These are phyloP conservation scores for Fomitopsis palustris DNA, from an alignment of 1,284 basidiomycete species.

Conservation along the genomic window DNA sequence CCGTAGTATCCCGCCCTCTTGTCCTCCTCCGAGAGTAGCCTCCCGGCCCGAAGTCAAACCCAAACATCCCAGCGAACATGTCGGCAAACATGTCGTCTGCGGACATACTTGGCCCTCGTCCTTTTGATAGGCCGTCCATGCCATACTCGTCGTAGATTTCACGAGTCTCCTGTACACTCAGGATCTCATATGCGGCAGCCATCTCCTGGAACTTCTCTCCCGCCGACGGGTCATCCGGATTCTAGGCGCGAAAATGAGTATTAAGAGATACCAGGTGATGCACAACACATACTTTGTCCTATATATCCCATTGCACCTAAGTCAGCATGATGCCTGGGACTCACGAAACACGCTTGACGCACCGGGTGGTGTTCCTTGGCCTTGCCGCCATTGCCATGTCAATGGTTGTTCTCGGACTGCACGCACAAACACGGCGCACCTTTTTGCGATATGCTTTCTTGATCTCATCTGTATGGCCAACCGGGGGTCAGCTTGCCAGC, in stretches of 20 bases:
- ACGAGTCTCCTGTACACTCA: constrained; percentile 76
- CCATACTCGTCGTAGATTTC: constrained; percentile 83
- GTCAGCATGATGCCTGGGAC: not conserved
- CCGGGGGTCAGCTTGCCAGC: constrained; percentile 9
- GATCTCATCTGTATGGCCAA: constrained; percentile 63
- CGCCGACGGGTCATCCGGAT: constrained; percentile 75
- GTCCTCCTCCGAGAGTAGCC: constrained; percentile 38
- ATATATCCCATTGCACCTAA: not conserved
- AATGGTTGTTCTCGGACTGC: constrained; percentile 12
- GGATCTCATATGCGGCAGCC: constrained; percentile 85
- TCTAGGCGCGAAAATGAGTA: constrained; percentile 38
- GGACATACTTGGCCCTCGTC: constrained; percentile 48
- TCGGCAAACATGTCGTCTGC: constrained; percentile 74
- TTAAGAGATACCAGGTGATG: not conserved
- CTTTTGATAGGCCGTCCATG: constrained; percentile 59
- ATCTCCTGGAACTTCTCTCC: constrained; percentile 86
- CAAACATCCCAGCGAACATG: constrained; percentile 63
- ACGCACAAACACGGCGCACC: constrained; percentile 38
- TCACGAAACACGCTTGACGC: constrained; percentile 29
- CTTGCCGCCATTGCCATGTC: constrained; percentile 35
- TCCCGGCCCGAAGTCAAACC: constrained; percentile 55
- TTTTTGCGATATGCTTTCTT: constrained; percentile 92
- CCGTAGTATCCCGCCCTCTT: constrained; percentile 70
- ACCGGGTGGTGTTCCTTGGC: constrained; percentile 91
- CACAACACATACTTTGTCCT: constrained; percentile 59